Evolutionary conservation across 2,329 filamentous ascomycete genomes (phyloP).

Genomic region (Penicillium sp.): DNA sequence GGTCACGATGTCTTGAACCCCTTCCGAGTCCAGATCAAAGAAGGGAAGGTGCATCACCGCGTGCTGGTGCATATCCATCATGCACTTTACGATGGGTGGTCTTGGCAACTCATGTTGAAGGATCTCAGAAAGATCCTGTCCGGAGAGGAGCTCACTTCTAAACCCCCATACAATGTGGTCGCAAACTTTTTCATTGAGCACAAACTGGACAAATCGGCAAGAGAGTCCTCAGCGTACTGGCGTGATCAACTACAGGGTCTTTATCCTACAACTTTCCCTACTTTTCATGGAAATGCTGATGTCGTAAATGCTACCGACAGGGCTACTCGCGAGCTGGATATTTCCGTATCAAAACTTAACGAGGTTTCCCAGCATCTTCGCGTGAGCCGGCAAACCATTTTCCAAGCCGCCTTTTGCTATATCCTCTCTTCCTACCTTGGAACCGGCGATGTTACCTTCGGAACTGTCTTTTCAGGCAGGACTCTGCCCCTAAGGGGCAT

Average conservation of each 20-base stretch:
- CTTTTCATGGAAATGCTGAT: slow-evolving; percentile 48
- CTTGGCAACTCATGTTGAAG: slow-evolving; percentile 68
- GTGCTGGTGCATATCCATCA: slow-evolving; percentile 68
- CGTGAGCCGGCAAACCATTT: slow-evolving; percentile 66
- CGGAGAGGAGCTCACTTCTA: slow-evolving; percentile 26
- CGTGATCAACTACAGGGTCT: slow-evolving; percentile 60
- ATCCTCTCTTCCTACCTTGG: slow-evolving; percentile 65
- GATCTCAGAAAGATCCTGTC: slow-evolving; percentile 60
- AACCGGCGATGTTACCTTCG: slow-evolving; percentile 65
- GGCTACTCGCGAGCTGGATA: slow-evolving; percentile 29
- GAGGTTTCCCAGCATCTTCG: slow-evolving; percentile 41
- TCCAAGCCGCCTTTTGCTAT: slow-evolving; percentile 69
- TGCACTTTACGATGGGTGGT: slow-evolving; percentile 91
- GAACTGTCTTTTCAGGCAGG: slow-evolving; percentile 77
- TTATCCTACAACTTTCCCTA: slow-evolving; percentile 56
- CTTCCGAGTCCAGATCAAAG: slow-evolving; percentile 58
- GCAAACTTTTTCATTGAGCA: slow-evolving; percentile 47
- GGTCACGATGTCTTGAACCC: slow-evolving; percentile 54
- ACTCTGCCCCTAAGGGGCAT: slow-evolving; percentile 68
- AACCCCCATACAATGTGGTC: slow-evolving; percentile 63
- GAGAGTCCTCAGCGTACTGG: slow-evolving; percentile 64
- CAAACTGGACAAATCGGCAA: slow-evolving; percentile 29
- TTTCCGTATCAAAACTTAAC: slow-evolving; percentile 37
- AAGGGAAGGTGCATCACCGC: slow-evolving; percentile 19
- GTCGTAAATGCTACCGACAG: slow-evolving; percentile 27